Conservation (phyloP, 371 early-diverging fungal genomes). For the Rhizomucor pusillus region DNA sequence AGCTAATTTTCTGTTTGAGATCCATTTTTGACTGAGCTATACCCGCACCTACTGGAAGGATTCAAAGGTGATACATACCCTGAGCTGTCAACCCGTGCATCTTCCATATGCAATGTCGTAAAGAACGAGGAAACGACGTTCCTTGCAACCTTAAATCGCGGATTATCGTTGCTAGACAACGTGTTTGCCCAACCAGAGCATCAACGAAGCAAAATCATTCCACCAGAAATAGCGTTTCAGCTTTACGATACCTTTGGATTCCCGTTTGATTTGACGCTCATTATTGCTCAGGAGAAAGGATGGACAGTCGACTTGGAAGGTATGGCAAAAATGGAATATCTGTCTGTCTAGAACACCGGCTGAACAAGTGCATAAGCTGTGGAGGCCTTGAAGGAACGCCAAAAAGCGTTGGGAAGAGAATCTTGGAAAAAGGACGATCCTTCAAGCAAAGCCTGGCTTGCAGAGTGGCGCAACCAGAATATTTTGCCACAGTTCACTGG, state of each 20-base stretch:
- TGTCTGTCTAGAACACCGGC: neutral
- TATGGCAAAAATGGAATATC: slow-evolving; percentile 6
- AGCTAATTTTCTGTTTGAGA: slow-evolving; percentile 18
- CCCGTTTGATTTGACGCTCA: slow-evolving; percentile 69
- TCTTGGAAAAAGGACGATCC: slow-evolving; percentile 53
- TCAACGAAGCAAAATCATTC: slow-evolving; percentile 31
- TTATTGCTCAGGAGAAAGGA: slow-evolving; percentile 71
- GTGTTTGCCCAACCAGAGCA: slow-evolving; percentile 50
- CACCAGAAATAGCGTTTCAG: slow-evolving; percentile 61
- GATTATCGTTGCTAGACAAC: slow-evolving; percentile 55
- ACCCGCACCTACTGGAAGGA: slow-evolving; percentile 56
- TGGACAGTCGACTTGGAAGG: slow-evolving; percentile 65
- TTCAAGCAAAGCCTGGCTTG: slow-evolving; percentile 28
- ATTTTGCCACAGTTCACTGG: slow-evolving; percentile 58
- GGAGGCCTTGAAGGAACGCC: slow-evolving; percentile 50
- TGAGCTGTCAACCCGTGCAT: slow-evolving; percentile 52
- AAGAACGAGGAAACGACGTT: slow-evolving; percentile 71
- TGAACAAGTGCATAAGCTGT: slow-evolving; percentile 28
- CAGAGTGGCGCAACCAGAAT: slow-evolving; percentile 39
- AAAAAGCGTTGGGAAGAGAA: slow-evolving; percentile 51
- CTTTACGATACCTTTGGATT: slow-evolving; percentile 80
- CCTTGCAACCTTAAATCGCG: slow-evolving; percentile 61
- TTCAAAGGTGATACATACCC: slow-evolving; percentile 56
- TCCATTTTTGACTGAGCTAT: slow-evolving; percentile 61
- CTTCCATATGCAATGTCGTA: slow-evolving; percentile 54